Base-by-base conservation (phyloP, 75 land plant species). In the Ceratopteris richardii region DNA sequence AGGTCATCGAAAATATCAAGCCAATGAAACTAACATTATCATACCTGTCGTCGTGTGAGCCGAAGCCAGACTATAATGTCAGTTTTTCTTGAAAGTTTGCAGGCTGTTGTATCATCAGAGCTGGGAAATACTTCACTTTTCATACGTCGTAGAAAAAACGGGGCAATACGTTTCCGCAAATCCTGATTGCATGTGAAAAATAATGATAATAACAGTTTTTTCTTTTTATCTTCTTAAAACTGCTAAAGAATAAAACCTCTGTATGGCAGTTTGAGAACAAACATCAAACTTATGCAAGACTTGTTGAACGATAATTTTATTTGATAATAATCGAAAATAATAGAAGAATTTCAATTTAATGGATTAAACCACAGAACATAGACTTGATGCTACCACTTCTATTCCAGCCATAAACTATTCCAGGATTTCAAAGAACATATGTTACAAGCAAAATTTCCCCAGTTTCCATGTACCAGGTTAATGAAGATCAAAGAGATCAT, bases 11-110 rank as follows among this genome's bases (percentile, higher is more conserved):
- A 52, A 52, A 23, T 5, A 26, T 2, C 28, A 52, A 52, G 25
- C 27, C 18, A 23, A 23, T 26, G 16, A 52, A 28, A 5, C 20
- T 48, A 17, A 48, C 42, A n/a, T n/a, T 9, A 9, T 3, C 37
- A 33, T 33, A 90, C 96, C 99, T 95, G 99, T 37, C 69, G 65
- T 24, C 51, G 23, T 19, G 97, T 80, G 30, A 91, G 66, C 56
- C 71, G 78, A 48, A 95, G 69, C 99, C 99, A 95, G 10, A 90
- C 88, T 67, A 95, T 95, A 0, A 95, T 73, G 77, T 95, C 99
- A 70, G 76, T 79, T 70, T 95, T 95, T 54, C 69, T 73, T n/a
- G 99, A 75, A 44, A 95, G 76, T 61, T 74, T 69, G 4, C 66
- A 63, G 57, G 29, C 42, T 44, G 51, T 27, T 29, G 71, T 33